These are phyloP conservation scores for Voacanga thouarsii DNA, from an alignment of 257 asterid genomes.

Conservation along the genomic window DNA sequence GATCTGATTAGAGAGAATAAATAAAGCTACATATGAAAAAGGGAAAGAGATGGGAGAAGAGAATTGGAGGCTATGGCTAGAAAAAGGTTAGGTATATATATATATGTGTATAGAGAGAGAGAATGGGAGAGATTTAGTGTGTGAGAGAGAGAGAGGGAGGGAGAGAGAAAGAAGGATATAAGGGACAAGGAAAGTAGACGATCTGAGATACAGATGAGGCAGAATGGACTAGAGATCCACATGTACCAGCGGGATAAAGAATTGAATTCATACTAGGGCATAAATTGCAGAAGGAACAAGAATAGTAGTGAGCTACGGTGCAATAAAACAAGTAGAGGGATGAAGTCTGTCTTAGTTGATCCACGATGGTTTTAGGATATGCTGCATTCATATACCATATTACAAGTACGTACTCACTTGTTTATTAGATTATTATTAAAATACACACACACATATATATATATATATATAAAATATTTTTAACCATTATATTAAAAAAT, in stretches of 20 bases:
- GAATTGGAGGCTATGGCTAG: neutral
- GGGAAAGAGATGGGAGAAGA: constrained; percentile 6
- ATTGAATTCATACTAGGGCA: constrained; percentile 18
- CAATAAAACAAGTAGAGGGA: neutral
- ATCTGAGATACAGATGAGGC: constrained; percentile 30
- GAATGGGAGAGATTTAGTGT: neutral
- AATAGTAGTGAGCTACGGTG: neutral
- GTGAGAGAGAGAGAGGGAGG: neutral
- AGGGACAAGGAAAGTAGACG: constrained; percentile 31
- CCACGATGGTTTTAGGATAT: neutral
- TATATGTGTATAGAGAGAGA: neutral
- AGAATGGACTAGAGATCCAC: constrained; percentile 33
- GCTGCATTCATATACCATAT: neutral
- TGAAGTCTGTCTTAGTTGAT: neutral
- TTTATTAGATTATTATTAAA: no score
- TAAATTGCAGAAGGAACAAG: neutral
- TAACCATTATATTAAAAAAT: no score
- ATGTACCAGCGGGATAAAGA: constrained; percentile 26
- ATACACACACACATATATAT: no score
- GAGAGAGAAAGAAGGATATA: constrained; percentile 9
- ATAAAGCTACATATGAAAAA: constrained; percentile 28
- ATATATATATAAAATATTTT: no score
- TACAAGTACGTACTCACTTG: neutral
- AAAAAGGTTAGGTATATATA: constrained; percentile 10
- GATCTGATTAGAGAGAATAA: constrained; percentile 44